Evolutionary conservation across 805 yeast genomes (phyloP).

Genomic region (Starmerella cellae): DNA sequence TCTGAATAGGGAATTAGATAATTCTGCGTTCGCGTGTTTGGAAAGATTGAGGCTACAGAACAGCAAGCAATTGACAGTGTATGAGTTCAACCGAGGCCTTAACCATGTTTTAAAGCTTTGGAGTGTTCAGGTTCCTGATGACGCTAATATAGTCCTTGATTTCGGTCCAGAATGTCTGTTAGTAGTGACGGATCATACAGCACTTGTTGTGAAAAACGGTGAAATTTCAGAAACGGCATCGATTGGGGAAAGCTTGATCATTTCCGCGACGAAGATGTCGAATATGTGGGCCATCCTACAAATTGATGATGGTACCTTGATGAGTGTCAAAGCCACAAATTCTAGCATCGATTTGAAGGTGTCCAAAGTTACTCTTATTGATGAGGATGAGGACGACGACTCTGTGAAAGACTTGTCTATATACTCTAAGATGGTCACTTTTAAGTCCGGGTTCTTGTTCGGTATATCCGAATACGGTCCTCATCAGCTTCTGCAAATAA

Average conservation of each 20-base stretch:
- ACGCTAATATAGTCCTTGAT: constrained; percentile 16
- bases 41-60: constrained; percentile 39
- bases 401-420: neutral
- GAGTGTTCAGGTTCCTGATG: constrained; percentile 30
- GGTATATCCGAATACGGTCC: constrained; percentile 52
- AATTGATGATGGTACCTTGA: neutral
- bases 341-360: neutral
- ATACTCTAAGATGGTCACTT: constrained; percentile 32
- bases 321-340: neutral
- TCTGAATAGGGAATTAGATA: constrained; percentile 64
- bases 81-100: constrained; percentile 76
- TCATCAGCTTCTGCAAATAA: constrained; percentile 65
- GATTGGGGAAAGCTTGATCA: neutral
- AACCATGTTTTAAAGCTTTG: constrained; percentile 53
- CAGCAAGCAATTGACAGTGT: constrained; percentile 40
- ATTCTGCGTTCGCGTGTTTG: constrained; percentile 72
- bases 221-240: neutral
- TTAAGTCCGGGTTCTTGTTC: constrained; percentile 64
- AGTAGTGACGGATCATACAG: neutral
- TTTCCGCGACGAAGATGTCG: neutral
- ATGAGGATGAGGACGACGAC: neutral
- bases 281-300: neutral
- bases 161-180: neutral
- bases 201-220: neutral
- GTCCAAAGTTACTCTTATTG: neutral